These are phyloP conservation scores for Nakaseomyces sp. DNA, from an alignment of 1,139 yeast genomes.

Conservation along the genomic window DNA sequence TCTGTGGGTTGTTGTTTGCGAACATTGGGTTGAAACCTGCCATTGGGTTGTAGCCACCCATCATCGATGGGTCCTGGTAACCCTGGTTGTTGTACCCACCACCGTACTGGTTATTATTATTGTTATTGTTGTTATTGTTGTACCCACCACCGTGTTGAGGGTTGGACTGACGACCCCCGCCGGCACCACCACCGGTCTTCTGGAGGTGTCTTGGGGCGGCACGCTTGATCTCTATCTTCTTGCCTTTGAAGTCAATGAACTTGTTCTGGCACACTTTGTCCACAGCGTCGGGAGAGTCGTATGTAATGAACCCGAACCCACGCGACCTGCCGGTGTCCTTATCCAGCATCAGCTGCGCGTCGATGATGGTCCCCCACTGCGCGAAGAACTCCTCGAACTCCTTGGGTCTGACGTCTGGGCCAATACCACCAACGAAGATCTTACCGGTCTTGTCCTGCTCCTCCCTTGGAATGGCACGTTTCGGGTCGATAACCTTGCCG, in stretches of 20 bases:
- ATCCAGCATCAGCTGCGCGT: constrained; percentile 95
- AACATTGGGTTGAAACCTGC: constrained; percentile 14
- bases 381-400: constrained; percentile 86
- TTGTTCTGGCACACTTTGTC: constrained; percentile 82
- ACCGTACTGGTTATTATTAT: constrained; percentile 3
- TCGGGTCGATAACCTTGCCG: constrained; percentile 96
- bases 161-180: constrained; percentile 22
- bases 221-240: constrained; percentile 88
- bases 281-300: constrained; percentile 92
- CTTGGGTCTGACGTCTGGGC: constrained; percentile 86
- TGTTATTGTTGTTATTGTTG: constrained; percentile 15
- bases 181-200: constrained; percentile 32
- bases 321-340: constrained; percentile 96
- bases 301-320: constrained; percentile 96
- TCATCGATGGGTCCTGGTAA: constrained; percentile 29
- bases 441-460: constrained; percentile 97
- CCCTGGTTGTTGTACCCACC: constrained; percentile 20
- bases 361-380: constrained; percentile 86
- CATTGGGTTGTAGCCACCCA: constrained; percentile 62
- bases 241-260: constrained; percentile 76
- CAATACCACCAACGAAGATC: constrained; percentile 96
- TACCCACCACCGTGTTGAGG: no score
- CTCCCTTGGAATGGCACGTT: constrained; percentile 95
- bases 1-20: constrained; percentile 50
- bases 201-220: constrained; percentile 88